Evolutionary conservation across 305 asterid species (phyloP).

Genomic region (Fraxinus latifolia): DNA sequence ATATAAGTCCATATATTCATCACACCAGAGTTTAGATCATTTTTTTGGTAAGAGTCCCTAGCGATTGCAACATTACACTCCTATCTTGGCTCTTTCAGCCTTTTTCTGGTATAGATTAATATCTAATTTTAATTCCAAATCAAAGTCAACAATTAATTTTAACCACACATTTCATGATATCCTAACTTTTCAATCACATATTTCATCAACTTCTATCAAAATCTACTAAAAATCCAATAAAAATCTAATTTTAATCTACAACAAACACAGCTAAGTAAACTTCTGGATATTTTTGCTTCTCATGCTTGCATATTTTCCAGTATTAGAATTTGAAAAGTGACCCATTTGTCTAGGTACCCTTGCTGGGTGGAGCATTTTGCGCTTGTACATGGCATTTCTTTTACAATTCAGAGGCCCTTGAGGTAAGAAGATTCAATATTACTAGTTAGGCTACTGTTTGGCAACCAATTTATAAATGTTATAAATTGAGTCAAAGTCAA

Average conservation of each 20-base stretch:
- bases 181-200: not conserved
- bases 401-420: constrained; percentile 85
- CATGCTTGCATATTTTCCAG: not conserved
- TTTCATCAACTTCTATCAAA: not conserved
- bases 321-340: not conserved
- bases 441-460: not conserved
- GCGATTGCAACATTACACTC: not conserved
- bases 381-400: constrained; percentile 99
- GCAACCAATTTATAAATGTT: not conserved
- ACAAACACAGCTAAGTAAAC: not conserved
- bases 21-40: not conserved
- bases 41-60: not conserved
- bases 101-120: not conserved
- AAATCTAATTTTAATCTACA: not conserved
- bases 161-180: not conserved
- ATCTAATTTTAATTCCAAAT: not conserved
- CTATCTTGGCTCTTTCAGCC: not conserved
- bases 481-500: not conserved
- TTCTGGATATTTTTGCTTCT: not conserved
- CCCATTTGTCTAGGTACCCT: constrained; percentile 59
- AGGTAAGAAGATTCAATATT: constrained; percentile 44
- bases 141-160: not conserved
- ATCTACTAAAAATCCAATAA: too few species aligned
- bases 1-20: not conserved
- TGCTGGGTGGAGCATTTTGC: constrained; percentile 95